Evolutionary conservation across 176 grass and related monocot genomes (phyloP).

Genomic region (Ananas comosus): DNA sequence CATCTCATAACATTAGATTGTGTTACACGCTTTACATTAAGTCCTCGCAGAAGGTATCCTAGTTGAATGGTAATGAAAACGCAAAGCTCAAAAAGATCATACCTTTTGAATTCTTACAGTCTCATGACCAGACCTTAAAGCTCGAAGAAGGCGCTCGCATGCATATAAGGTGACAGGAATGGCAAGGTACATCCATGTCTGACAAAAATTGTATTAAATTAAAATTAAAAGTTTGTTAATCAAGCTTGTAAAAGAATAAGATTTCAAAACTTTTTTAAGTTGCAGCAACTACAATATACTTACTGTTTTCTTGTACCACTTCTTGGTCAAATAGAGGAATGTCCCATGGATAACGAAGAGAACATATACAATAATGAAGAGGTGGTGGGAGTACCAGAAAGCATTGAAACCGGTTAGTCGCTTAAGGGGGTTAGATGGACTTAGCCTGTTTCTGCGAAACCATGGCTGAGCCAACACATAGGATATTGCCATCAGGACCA

Average conservation of each 20-base stretch:
- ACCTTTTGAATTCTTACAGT: constrained; percentile 80
- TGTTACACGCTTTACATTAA: too few relatives aligned
- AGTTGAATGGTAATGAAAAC: too few relatives aligned
- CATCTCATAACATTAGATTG: too few relatives aligned
- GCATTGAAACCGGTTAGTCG: constrained; percentile 87
- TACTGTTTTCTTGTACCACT: constrained; percentile 96
- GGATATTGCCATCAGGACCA: constrained; percentile 70
- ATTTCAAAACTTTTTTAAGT: not conserved
- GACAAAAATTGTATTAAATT: constrained; percentile 16
- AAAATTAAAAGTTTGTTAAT: constrained; percentile 2
- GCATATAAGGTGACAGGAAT: constrained; percentile 66
- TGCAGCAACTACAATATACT: not conserved
- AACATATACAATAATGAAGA: constrained; percentile 72
- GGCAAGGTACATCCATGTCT: constrained; percentile 98
- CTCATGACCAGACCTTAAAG: constrained; percentile 60
- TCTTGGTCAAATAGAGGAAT: constrained; percentile 58
- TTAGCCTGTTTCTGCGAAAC: constrained; percentile 75
- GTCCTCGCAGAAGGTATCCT: too few relatives aligned
- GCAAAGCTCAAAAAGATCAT: constrained; percentile 13
- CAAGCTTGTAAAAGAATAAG: not conserved
- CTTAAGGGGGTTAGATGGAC: constrained; percentile 57
- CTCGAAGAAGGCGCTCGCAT: constrained; percentile 57
- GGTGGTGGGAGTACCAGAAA: constrained; percentile 92
- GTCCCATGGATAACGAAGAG: constrained; percentile 67
- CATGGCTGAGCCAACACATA: constrained; percentile 76